Evolutionary conservation across 2,329 filamentous ascomycete genomes (phyloP), one percentile per base, ranked within the genome.

Genomic region (Zopfia rhizophila): DNA sequence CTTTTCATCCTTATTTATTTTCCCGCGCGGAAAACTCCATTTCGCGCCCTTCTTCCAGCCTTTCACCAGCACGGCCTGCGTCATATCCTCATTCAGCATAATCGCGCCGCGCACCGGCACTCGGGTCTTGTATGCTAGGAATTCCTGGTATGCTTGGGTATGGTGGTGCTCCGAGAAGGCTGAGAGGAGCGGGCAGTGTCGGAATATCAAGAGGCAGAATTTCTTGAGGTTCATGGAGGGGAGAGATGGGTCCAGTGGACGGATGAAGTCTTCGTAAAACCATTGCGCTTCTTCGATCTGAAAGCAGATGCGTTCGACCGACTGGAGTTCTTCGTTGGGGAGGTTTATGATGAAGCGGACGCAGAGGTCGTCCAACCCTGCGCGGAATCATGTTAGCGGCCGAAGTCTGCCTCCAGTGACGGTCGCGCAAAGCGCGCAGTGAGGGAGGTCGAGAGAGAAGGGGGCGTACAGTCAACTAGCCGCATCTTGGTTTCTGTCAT

Each of bases 181-280:
- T 1, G 90, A 88, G 48, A 97, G 85, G 14, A 97, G 80, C 22
- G 94, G 94, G 61, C 93, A 97, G 68, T 97, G 93, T 61, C 92
- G 87, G 70, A 97, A 97, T 61, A 99, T 95, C 60, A 88, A 85
- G 48, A 96, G 80, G 62, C 90, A 93, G 74, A 99, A 99, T 38
- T 82, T 86, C 58, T 90, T 87, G 23, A 99, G 82, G 32, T 86
- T 85, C 80, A 97, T 88, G 43, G 89, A 91, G 4, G 94, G 94
- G 8, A 99, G 81, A 27, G 82, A 82, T 39, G 91, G 87, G 72
- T 97, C 89, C 55, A 94, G 80, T 27, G 93, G 92, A 35, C 94
- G 90, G 70, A 99, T 91, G 70, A 99, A 99, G 75, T 99, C 94
- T 79, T 99, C 94, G 83, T 99, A 99, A 75, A 96, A 99, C 94